phyloP scores from a whole-genome alignment of 2,329 filamentous ascomycete genomes.

The Talaromyces verruculosus region DNA sequence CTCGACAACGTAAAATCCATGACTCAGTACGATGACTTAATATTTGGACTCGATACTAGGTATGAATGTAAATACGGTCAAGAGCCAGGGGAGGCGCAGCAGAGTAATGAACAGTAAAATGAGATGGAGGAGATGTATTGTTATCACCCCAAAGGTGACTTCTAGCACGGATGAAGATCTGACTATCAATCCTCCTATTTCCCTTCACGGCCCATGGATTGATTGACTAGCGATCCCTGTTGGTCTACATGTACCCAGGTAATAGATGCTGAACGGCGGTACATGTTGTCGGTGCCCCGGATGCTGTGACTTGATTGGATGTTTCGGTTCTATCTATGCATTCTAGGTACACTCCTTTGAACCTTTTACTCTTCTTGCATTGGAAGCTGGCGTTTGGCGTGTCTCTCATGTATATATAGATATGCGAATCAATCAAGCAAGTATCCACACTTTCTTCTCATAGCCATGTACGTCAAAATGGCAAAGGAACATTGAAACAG shows the following conservation, averaged over 20 bases:
- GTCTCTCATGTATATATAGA: not conserved
- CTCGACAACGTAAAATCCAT: not conserved
- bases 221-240: not conserved
- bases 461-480: not conserved
- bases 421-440: not conserved
- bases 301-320: not conserved
- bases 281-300: not conserved
- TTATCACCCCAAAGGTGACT: no score
- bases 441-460: no score
- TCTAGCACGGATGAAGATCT: not conserved
- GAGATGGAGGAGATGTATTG: no score
- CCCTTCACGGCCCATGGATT: not conserved
- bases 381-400: not conserved
- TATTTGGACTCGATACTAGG: not conserved
- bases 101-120: no score
- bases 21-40: not conserved
- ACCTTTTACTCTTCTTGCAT: not conserved
- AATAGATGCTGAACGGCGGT: no score
- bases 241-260: not conserved
- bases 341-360: not conserved
- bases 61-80: not conserved
- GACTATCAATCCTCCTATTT: not conserved
- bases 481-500: not conserved
- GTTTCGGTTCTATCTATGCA: not conserved
- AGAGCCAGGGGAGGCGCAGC: not conserved